Evolutionary conservation across 2,329 filamentous ascomycete species (phyloP), one percentile per base, ranked within the genome.

Genomic region (Alternaria brassicicola): DNA sequence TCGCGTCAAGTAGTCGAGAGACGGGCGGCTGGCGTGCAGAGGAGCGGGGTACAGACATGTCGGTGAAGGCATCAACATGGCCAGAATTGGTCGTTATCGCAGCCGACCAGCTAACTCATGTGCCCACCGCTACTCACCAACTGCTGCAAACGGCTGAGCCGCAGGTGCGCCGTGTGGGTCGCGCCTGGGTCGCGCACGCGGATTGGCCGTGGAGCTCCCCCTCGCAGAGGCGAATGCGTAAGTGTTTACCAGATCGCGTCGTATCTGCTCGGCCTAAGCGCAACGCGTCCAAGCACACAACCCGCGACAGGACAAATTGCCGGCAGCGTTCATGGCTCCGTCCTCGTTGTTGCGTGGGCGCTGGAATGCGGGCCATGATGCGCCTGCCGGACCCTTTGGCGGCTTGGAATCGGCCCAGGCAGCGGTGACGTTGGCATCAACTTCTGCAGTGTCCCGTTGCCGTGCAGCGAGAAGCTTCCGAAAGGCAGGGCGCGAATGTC

Each of bases 91-190:
- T 59, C 52, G 63, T 70, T 70, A 70, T 71, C 69, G 65, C 55
- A 66, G 65, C 66, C 65, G 42, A 51, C 52, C 61, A 52, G 59
- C 59, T 51, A 38, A 55, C 55, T 21, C 19, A 66, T 62, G 63
- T 63, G 57, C 46, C 65, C 66, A 71, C 67, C 63, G 62, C 66
- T 57, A 49, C 62, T 68, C 64, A 57, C 57, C 60, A 61, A 60
- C 64, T 68, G 62, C 68, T 69, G 64, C 68, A 70, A 67, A 69
- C 71, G 42, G 61, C 66, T 68, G 66, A 70, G 72, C 71, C 68
- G 72, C 72, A 66, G 65, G 45, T 55, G 59, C 54, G 61, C 60
- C 43, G 45, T 51, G 58, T 58, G 63, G 66, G 57, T 46, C 47
- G 62, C 57, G 50, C 52, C 39, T 36, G 46, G 58, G 42, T 50